Evolutionary conservation across 257 asterid genomes (phyloP).

Genomic region (Ocimum tenuiflorum): DNA sequence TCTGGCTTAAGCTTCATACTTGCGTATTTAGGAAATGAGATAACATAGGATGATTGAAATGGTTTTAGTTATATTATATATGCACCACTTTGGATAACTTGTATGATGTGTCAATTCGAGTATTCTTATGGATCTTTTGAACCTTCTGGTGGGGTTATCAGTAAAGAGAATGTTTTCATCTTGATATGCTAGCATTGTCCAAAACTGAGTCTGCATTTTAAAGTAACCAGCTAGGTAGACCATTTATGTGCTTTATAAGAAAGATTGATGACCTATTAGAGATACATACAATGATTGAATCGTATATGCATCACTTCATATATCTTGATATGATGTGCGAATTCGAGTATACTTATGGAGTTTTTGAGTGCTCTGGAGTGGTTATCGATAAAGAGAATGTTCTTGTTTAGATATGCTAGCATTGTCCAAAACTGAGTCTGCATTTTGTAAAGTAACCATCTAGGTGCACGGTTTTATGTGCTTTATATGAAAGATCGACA

Average conservation of each 20-base stretch:
- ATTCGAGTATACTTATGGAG: not conserved
- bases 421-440: not conserved
- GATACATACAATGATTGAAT: too few species aligned
- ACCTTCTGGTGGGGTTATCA: not conserved
- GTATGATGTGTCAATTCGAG: not conserved
- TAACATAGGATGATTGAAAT: too few species aligned
- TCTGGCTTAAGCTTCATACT: too few species aligned
- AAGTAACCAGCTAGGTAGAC: not conserved
- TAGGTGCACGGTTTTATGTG: not conserved
- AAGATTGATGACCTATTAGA: too few species aligned
- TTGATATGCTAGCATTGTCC: not conserved
- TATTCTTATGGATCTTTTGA: not conserved
- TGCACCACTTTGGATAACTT: not conserved
- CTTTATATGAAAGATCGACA: too few species aligned
- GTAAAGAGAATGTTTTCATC: not conserved
- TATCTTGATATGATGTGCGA: not conserved
- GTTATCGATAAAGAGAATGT: not conserved
- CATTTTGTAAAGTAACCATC: not conserved
- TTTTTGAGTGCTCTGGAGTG: too few species aligned
- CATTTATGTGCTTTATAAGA: too few species aligned
- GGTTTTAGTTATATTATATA: not conserved
- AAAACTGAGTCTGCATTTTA: not conserved
- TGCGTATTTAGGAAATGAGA: too few species aligned
- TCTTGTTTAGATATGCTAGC: not conserved
- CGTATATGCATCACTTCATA: not conserved